Conservation (phyloP, 768 basidiomycete species). For the Megacollybia marginata region DNA sequence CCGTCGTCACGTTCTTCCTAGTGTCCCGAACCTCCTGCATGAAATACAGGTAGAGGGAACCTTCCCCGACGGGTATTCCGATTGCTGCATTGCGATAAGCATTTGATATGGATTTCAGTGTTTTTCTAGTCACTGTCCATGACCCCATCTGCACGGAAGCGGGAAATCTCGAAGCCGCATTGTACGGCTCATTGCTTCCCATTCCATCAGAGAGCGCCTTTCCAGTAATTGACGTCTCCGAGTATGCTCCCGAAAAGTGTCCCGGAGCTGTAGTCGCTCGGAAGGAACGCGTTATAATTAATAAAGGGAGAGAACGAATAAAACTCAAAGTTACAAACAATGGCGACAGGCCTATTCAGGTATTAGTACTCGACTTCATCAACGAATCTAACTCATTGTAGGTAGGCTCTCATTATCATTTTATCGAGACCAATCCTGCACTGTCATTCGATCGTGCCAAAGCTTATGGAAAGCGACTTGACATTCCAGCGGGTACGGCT, state of each 20-base stretch:
- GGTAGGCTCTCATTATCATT: conserved; percentile 94
- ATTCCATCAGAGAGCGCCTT: conserved; percentile 62
- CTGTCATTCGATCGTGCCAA: conserved; percentile 77
- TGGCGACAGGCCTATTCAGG: conserved; percentile 92
- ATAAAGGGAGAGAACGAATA: conserved; percentile 64
- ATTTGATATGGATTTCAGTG: conserved; percentile 29
- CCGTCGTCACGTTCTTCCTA: conserved; percentile 79
- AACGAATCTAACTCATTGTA: conserved; percentile 20
- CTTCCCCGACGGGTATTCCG: conserved; percentile 70
- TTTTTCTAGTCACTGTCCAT: conserved; percentile 96
- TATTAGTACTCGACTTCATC: conserved; percentile 16
- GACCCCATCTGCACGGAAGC: conserved; percentile 84
- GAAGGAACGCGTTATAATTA: conserved; percentile 64
- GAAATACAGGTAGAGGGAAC: conserved; percentile 95
- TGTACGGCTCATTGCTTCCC: conserved; percentile 94
- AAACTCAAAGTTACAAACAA: conserved; percentile 77
- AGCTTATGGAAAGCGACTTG: conserved; percentile 80
- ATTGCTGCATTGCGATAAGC: neutral
- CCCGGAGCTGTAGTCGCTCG: conserved; percentile 75
- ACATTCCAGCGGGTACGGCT: conserved; percentile 92
- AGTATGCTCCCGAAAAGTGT: conserved; percentile 43
- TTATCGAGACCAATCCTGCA: conserved; percentile 80
- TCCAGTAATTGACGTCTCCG: conserved; percentile 40
- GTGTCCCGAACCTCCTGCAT: conserved; percentile 67
- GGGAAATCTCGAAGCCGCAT: conserved; percentile 72